Evolutionary conservation across 345 rosid genomes (phyloP).

Genomic region (Boechera stricta): DNA sequence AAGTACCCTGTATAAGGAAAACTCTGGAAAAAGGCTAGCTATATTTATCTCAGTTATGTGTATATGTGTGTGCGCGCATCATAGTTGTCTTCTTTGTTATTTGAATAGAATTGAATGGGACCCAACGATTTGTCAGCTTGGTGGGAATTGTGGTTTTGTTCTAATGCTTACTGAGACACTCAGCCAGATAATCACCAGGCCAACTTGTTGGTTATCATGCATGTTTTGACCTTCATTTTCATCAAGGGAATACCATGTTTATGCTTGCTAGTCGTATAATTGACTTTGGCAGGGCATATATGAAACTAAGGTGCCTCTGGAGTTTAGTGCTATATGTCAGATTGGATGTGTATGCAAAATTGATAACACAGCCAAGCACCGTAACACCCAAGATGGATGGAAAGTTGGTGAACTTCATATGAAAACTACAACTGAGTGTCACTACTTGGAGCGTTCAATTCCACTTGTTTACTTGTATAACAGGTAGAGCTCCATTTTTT

Average conservation of each 20-base stretch:
- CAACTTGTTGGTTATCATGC: constrained; percentile 29
- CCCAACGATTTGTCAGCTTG: constrained; percentile 10
- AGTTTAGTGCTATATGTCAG: constrained; percentile 78
- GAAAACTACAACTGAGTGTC: constrained; percentile 92
- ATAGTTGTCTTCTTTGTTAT: constrained; percentile 28
- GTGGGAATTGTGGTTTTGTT: constrained; percentile 27
- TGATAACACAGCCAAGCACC: constrained; percentile 69
- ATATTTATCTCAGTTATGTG: constrained; percentile 21
- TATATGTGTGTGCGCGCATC: not conserved
- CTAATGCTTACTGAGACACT: constrained; percentile 19
- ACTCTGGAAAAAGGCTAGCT: constrained; percentile 22
- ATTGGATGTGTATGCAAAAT: constrained; percentile 95
- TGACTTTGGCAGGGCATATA: constrained; percentile 79
- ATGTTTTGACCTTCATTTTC: constrained; percentile 26
- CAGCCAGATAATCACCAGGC: constrained; percentile 18
- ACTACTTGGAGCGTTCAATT: constrained; percentile 76
- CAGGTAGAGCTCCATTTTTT: constrained; percentile 57
- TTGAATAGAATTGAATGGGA: constrained; percentile 29
- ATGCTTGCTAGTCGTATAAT: constrained; percentile 27
- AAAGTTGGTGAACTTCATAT: constrained; percentile 75
- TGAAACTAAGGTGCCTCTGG: constrained; percentile 79
- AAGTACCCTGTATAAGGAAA: constrained; percentile 21
- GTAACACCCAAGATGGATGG: constrained; percentile 84
- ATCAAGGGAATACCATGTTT: constrained; percentile 6
- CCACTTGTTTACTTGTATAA: constrained; percentile 85